Base-by-base conservation (phyloP, 257 asterid species). In the Cynanchum wilfordii region DNA sequence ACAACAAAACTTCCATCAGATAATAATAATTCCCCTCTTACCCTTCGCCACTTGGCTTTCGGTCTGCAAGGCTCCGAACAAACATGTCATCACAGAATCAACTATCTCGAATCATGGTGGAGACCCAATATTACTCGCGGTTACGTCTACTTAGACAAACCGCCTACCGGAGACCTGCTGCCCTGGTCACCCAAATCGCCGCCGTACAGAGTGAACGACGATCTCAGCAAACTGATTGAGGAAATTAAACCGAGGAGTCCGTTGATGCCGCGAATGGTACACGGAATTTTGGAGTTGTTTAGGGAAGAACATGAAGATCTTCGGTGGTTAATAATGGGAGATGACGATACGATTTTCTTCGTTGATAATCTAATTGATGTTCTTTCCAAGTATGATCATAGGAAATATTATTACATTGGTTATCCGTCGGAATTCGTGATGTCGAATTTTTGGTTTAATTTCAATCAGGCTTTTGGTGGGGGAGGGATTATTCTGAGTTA, bases 251-350 rank as follows among this genome's bases (percentile, higher is more conserved):
- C 85, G 1, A 69, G 20, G 1, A 73, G 69, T 0, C 89, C 90
- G 0, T 44, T 66, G 0, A 80, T 84, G 86, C 83, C 84, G 0
- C 80, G 91, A 2, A 84, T 90, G 88, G 86, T 87, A 3, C 91
- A 80, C 52, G 94, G 88, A 4, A 86, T 90, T 10, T 70, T 79
- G 82, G 97, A 90, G 82, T 67, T 77, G 20, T 55, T 86, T 50
- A 67, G 84, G 19, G 90, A 87, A 33, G 56, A 76, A 7, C 49
- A 85, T 0, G 85, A 77, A 22, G 59, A 80, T 0, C 63, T 88
- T 0, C 77, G 96, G 17, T 90, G 96, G 96, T 73, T 87, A 0
- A 87, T 90, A 0, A 89, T 90, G 87, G 97, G 93, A 7, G 96
- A 89, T 19, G 97, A 90, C 44, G 97, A 90, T 45, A 80, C 97